A percentile compares a stretch with the other conserved stretches of the same genome.
These are phyloP conservation scores for Sugiyamaella sp. DNA, from an alignment of 1,139 yeast genomes.

Conservation along the genomic window DNA sequence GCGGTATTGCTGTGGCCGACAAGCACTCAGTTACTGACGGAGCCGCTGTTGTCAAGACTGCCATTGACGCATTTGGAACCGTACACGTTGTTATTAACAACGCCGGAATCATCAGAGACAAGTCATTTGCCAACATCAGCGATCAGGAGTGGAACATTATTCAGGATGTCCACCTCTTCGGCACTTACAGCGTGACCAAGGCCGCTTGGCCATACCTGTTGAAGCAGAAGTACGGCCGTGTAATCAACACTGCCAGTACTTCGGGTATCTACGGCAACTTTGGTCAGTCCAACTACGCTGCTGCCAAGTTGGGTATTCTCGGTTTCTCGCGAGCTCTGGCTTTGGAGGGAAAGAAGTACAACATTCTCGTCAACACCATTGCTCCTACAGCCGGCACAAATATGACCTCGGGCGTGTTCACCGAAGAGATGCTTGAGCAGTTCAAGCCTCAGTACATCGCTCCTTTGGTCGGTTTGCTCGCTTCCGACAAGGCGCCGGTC, in stretches of 20 bases:
- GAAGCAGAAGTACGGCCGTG: conserved; percentile 77
- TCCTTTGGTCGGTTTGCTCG: conserved; percentile 78
- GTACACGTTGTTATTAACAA: conserved; percentile 88
- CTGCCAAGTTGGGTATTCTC: conserved; percentile 88
- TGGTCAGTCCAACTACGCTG: conserved; percentile 95
- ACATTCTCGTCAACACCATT: conserved; percentile 77
- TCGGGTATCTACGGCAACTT: conserved; percentile 97
- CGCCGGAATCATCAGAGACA: conserved; percentile 94
- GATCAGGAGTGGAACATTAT: conserved; percentile 85
- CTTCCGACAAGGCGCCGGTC: conserved; percentile 70
- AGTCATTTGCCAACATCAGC: conserved; percentile 81
- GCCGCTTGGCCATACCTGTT: conserved; percentile 91
- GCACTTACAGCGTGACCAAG: conserved; percentile 80
- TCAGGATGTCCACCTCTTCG: conserved; percentile 77
- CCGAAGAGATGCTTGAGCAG: conserved; percentile 74
- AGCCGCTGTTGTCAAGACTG: conserved; percentile 75
- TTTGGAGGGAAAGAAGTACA: conserved; percentile 80
- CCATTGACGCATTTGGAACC: conserved; percentile 74
- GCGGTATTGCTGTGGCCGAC: conserved; percentile 84
- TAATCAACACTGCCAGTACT: conserved; percentile 89
- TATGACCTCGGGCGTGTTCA: conserved; percentile 88
- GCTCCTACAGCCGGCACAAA: conserved; percentile 99
- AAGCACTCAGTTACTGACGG: conserved; percentile 84
- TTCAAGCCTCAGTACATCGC: conserved; percentile 91
- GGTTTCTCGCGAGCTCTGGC: conserved; percentile 88